Conservation (phyloP, 106 monocot species). For the Dendrobium officinale region DNA sequence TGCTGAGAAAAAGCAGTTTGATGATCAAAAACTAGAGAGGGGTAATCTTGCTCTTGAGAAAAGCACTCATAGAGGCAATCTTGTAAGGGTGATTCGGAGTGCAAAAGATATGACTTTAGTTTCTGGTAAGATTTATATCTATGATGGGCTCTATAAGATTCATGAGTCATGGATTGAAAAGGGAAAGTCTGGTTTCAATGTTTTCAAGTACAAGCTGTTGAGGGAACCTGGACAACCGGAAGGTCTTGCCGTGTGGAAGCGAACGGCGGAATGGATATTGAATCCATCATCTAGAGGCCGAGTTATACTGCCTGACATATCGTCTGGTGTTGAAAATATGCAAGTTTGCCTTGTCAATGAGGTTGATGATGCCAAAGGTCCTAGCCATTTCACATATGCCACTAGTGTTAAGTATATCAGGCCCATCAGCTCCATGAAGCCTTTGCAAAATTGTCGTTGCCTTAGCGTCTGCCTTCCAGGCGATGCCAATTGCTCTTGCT, state of each 20-base stretch:
- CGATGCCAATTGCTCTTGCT: conserved; percentile 53
- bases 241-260: conserved; percentile 65
- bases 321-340: conserved; percentile 47
- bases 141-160: conserved; percentile 87
- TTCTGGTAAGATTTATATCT: conserved; percentile 62
- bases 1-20: conserved; percentile 21
- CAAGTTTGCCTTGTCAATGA: conserved; percentile 87
- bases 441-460: conserved; percentile 53
- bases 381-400: conserved; percentile 47
- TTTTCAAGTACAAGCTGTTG: conserved; percentile 73
- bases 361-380: conserved; percentile 53
- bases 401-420: conserved; percentile 27
- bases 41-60: conserved; percentile 88
- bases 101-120: conserved; percentile 32
- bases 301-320: conserved; percentile 59
- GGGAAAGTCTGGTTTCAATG: conserved; percentile 55
- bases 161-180: conserved; percentile 56
- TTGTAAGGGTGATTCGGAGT: conserved; percentile 74
- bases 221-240: conserved; percentile 61
- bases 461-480: conserved; percentile 55
- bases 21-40: conserved; percentile 83
- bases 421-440: conserved; percentile 17
- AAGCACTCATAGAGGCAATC: conserved; percentile 41
- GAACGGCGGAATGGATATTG: conserved; percentile 52
- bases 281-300: conserved; percentile 51